Conservation (phyloP, 495 filamentous ascomycete genomes). For the Copromyces sp. region DNA sequence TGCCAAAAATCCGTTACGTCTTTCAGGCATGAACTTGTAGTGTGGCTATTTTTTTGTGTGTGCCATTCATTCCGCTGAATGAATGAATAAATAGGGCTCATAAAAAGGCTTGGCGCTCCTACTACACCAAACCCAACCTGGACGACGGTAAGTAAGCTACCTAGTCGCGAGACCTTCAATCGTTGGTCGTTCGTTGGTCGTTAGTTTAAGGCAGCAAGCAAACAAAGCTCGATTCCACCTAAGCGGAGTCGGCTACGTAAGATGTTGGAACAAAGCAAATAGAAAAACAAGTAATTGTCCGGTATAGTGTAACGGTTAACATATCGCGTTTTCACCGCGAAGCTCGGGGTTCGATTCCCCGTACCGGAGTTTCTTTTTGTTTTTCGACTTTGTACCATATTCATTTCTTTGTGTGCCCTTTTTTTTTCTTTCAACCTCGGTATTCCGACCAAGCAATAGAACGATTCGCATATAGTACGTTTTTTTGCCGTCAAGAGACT, state of each 20-base stretch:
- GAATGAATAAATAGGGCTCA: too few relatives aligned
- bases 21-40: not conserved
- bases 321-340: conserved; percentile 32
- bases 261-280: rapidly evolving
- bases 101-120: not conserved
- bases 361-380: conserved; percentile 20
- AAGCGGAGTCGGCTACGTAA: not conserved
- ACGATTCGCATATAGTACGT: too few relatives aligned
- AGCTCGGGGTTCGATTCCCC: conserved; percentile 34
- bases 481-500: too few relatives aligned
- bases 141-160: too few relatives aligned
- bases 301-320: conserved; percentile 4
- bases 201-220: not conserved
- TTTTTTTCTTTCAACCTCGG: not conserved
- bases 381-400: not conserved
- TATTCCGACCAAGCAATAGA: too few relatives aligned
- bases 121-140: too few relatives aligned
- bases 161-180: not conserved
- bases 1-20: not conserved
- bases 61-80: too few relatives aligned
- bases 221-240: not conserved
- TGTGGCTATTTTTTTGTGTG: not conserved
- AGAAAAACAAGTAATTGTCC: not conserved
- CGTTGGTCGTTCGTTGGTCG: too few relatives aligned
- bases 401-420: too few relatives aligned